These are phyloP conservation scores for Periglandula ipomoeae DNA, from an alignment of 2,329 filamentous ascomycete species.

Conservation along the genomic window DNA sequence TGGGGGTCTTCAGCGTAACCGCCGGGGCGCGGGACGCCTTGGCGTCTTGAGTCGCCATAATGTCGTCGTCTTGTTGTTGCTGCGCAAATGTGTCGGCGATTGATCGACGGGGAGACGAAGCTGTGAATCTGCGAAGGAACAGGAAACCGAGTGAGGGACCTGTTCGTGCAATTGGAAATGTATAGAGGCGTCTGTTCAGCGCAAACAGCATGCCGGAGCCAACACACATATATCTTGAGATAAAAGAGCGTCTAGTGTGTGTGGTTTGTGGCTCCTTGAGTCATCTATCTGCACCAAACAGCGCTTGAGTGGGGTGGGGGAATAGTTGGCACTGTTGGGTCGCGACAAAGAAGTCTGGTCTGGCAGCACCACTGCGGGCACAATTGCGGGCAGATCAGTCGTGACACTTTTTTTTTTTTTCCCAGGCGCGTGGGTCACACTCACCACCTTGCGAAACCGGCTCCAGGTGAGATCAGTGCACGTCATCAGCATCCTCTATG, in stretches of 20 bases:
- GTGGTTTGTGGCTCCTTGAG: constrained; percentile 9
- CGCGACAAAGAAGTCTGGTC: constrained; percentile 4
- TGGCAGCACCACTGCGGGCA: neutral
- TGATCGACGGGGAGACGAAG: neutral
- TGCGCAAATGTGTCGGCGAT: neutral
- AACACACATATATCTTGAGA: constrained; percentile 1
- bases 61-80: constrained; percentile 6
- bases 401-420: constrained; percentile 2
- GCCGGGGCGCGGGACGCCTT: constrained; percentile 37
- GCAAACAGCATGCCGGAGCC: constrained; percentile 13
- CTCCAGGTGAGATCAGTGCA: no score
- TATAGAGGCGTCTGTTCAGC: constrained; percentile 8
- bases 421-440: neutral
- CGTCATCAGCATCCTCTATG: no score
- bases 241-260: constrained; percentile 8
- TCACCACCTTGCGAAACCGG: no score
- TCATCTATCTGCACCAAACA: constrained; percentile 9
- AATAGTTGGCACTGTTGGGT: constrained; percentile 4
- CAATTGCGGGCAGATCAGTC: neutral
- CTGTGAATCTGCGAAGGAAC: constrained; percentile 4
- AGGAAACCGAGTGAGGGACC: neutral
- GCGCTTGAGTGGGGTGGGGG: constrained; percentile 6
- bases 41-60: constrained; percentile 23
- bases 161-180: constrained; percentile 3
- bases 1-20: constrained; percentile 65